Evolutionary conservation across 2,329 filamentous ascomycete species (phyloP).

Genomic region (Podosphaera fusca): DNA sequence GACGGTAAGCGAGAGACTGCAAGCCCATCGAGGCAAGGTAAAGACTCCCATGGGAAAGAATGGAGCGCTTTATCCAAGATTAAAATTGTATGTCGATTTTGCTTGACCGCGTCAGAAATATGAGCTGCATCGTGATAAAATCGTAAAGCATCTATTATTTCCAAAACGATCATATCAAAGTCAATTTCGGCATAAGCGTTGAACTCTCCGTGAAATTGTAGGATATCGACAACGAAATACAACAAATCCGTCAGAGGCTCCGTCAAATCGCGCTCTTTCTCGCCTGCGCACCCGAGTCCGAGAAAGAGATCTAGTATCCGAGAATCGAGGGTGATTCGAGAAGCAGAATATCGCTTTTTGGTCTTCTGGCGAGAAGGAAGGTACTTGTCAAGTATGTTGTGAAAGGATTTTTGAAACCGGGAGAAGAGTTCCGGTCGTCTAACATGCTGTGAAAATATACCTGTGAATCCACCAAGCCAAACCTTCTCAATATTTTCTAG

Average conservation of each 20-base stretch:
- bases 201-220: constrained; percentile 87
- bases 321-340: constrained; percentile 29
- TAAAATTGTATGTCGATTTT: constrained; percentile 52
- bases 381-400: constrained; percentile 58
- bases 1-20: constrained; percentile 79
- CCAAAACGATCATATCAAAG: constrained; percentile 75
- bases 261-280: constrained; percentile 51
- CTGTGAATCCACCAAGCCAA: constrained; percentile 87
- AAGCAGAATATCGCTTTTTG: constrained; percentile 26
- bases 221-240: constrained; percentile 87
- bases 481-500: constrained; percentile 71
- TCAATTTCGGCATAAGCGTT: constrained; percentile 98
- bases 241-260: constrained; percentile 79
- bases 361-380: constrained; percentile 57
- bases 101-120: constrained; percentile 15
- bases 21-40: constrained; percentile 59
- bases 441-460: constrained; percentile 63
- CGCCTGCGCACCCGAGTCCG: constrained; percentile 51
- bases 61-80: constrained; percentile 83
- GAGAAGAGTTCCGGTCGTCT: constrained; percentile 40
- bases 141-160: constrained; percentile 63
- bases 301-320: constrained; percentile 72
- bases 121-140: constrained; percentile 40
- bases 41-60: constrained; percentile 82
- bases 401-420: constrained; percentile 56